These are phyloP conservation scores for Phytophthora hibernalis DNA, from an alignment of 352 stramenopile genomes.

Conservation along the genomic window DNA sequence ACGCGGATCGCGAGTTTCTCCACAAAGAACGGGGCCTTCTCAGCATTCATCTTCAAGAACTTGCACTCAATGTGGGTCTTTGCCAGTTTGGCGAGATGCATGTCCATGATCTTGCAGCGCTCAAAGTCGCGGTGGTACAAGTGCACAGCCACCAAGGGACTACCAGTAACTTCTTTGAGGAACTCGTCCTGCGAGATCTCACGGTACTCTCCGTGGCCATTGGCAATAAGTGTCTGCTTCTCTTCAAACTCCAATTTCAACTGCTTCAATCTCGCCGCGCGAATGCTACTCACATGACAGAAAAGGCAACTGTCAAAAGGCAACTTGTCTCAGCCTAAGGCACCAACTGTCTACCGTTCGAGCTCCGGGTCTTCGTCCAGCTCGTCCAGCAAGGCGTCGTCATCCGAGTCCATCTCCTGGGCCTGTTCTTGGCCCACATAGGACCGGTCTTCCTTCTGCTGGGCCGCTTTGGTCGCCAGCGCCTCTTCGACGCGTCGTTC, in stretches of 20 bases:
- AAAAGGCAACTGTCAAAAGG: constrained; percentile 9
- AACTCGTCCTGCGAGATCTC: constrained; percentile 97
- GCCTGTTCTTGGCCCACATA: constrained; percentile 36
- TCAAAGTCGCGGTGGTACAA: constrained; percentile 98
- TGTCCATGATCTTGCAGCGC: constrained; percentile 98
- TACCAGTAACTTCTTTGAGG: constrained; percentile 92
- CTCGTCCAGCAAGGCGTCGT: constrained; percentile 69
- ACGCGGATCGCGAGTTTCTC: constrained; percentile 94
- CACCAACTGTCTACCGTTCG: constrained; percentile 46
- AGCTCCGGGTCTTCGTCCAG: constrained; percentile 86
- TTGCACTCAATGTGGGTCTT: constrained; percentile 91
- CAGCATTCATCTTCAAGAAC: constrained; percentile 94
- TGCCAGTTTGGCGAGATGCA: constrained; percentile 73
- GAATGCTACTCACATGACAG: constrained; percentile 56
- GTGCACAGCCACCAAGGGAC: constrained; percentile 89
- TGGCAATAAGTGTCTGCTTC: constrained; percentile 69
- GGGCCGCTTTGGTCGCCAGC: constrained; percentile 30
- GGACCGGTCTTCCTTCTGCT: constrained; percentile 37
- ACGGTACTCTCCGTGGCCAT: constrained; percentile 82
- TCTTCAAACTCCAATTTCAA: constrained; percentile 67
- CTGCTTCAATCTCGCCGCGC: constrained; percentile 77
- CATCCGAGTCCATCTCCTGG: constrained; percentile 50
- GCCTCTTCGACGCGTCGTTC: constrained; percentile 34
- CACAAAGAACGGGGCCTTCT: constrained; percentile 96
- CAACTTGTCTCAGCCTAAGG: neutral